Evolutionary conservation across 148 eudicot genomes (phyloP), one percentile per base, ranked within the genome.

Genomic region (Rhododendron ovatum): DNA sequence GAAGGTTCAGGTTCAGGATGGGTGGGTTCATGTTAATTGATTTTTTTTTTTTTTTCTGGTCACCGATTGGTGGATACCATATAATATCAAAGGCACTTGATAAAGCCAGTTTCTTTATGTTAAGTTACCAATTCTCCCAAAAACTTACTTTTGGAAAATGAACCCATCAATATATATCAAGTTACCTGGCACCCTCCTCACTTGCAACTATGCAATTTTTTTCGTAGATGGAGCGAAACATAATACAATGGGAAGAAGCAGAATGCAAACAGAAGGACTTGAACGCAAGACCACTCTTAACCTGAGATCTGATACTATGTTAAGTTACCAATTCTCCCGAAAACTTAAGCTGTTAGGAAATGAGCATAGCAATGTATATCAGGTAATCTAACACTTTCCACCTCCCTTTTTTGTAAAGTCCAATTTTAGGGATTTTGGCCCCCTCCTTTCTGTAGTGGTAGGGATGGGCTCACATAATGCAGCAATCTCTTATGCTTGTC

Each of bases 1-100:
- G 9, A 80, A 81, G 69, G 83, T 53, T 81, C 61, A 50, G 82
- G 26, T 65, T n/a, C 76, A 71, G 76, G 76, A 13, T 71, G 18
- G 39, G 41, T 71, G 35, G 76, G 76, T 30, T 71, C 39, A 30
- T 35, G 76, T 71, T 71, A 30, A 8, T 9, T 63, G 28, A 53
- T 41, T 41, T 5, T n/a, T 47, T 48, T 30, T 30, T 30, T 30
- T 6, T 45, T 78, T 22, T 45, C 57, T 8, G 50, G 57, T 11
- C 12, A 47, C 26, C 4, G 20, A 43, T 45, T 45, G 35, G 57
- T 79, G 48, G 57, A 48, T 45, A n/a, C 15, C 22, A 4, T n/a
- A 55, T 17, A 55, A 55, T 18, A 55, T 55, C 22, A 3, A 55
- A 55, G 7, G 22, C 61, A 55, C 61, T 55, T 24, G 51, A 26